Evolutionary conservation across 1,284 basidiomycete species (phyloP), one percentile per base, ranked within the genome.

Genomic region (Anthracocystis walkeri): DNA sequence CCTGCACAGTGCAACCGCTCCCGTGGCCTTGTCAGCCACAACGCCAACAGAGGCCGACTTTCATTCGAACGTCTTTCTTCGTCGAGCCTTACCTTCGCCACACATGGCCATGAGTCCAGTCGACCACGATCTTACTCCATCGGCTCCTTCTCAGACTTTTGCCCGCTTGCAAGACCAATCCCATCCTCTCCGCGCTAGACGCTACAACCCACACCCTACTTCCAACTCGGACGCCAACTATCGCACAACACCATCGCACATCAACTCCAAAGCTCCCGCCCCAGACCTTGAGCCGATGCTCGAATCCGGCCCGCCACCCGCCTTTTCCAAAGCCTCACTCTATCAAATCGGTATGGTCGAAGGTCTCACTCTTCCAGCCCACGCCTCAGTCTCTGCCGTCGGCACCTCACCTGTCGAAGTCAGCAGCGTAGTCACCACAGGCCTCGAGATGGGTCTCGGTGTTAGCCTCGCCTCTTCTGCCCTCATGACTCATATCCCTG

Each of bases 361-460:
- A n/a, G 71, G 71, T 25, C 53, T 75, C 51, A 71, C 75, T 23
- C 71, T 71, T 23, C 75, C 75, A 16, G 55, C 75, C 18, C 51
- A 52, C 33, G 44, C 58, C 14, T 49, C 58, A 4, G 42, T 59
- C 55, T 56, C 71, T 46, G 66, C 61, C 38, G 52, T 63, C 23
- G 63, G 62, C 54, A 67, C 66, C 1, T 62, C 59, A 16, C 65
- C 66, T 20, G 49, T 59, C 42, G 57, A 70, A 50, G 61, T 70
- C 45, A 73, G 69, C 69, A 79, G 75, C 61, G 76, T 78, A 21
- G 79, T 81, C 35, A 56, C 69, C 33, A 58, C 75, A 35, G 79
- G 79, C 20, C 72, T 81, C 50, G 75, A 77, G 54, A 78, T 81
- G 78, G 79, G 79, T 14, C 67, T 81, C 8, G 79, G 78, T 23